A percentile compares a stretch with the other conserved stretches of the same genome.
Conservation (phyloP, 148 eudicot species). For the Fagopyrum tataricum region DNA sequence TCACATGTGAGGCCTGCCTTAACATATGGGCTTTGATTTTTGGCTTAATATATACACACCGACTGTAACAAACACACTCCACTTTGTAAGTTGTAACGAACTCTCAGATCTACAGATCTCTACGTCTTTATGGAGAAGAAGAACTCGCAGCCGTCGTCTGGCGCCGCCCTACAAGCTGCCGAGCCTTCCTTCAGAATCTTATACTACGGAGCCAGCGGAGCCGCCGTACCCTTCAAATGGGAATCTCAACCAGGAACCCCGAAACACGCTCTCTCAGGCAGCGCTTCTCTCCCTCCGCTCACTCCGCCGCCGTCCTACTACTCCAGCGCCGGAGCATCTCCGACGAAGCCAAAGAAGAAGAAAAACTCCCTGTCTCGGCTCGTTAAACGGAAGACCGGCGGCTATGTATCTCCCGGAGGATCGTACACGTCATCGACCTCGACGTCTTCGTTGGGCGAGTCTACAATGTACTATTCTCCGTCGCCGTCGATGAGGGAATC, state of each 20-base stretch:
- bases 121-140: background rate
- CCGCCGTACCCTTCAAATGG: constrained; percentile 10
- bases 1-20: constrained; percentile 1
- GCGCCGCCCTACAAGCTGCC: constrained; percentile 2
- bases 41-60: background rate
- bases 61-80: background rate
- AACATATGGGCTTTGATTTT: background rate
- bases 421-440: background rate
- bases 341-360: constrained; percentile 1
- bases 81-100: background rate
- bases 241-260: constrained; percentile 10
- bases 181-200: background rate
- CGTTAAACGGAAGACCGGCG: background rate
- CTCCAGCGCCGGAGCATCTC: background rate
- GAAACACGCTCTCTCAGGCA: background rate
- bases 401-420: background rate
- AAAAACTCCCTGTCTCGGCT: background rate
- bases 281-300: constrained; percentile 4
- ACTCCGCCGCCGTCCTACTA: constrained; percentile 6
- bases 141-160: background rate
- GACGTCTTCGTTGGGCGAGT: background rate
- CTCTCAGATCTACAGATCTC: background rate
- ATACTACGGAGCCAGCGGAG: background rate
- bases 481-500: background rate
- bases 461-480: background rate